Conservation (phyloP, 2,329 filamentous ascomycete genomes). For the Ascochyta viciae-villosae region DNA sequence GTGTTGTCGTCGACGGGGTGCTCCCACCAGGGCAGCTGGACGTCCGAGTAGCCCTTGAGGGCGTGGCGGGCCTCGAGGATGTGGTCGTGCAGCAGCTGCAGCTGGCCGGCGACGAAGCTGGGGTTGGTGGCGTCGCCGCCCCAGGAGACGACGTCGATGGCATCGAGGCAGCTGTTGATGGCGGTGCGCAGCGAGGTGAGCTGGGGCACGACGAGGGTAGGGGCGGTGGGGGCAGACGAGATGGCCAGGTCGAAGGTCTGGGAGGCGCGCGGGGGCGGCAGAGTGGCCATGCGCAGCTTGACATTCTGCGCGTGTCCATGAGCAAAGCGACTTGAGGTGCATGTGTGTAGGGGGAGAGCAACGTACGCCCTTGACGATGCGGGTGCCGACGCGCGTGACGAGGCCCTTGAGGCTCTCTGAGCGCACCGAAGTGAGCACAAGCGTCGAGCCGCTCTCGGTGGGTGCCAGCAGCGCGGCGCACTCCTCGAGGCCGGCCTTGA, state of each 20-base stretch:
- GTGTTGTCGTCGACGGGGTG: conserved; percentile 62
- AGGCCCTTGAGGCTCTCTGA: conserved; percentile 93
- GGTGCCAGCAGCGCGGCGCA: conserved; percentile 88
- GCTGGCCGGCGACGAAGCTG: conserved; percentile 64
- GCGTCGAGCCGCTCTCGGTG: conserved; percentile 82
- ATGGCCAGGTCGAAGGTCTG: conserved; percentile 60
- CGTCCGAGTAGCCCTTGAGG: conserved; percentile 62
- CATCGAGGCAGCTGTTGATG: conserved; percentile 82
- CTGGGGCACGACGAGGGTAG: conserved; percentile 69
- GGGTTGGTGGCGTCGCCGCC: conserved; percentile 70
- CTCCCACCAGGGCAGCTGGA: conserved; percentile 63
- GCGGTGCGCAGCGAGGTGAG: conserved; percentile 76
- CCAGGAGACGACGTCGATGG: conserved; percentile 78
- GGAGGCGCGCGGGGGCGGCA: conserved; percentile 62
- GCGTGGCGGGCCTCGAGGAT: conserved; percentile 66
- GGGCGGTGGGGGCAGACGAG: conserved; percentile 60
- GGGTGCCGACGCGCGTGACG: conserved; percentile 87
- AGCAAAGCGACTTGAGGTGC: background rate
- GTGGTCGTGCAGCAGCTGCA: conserved; percentile 66
- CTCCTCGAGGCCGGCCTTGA: conserved; percentile 80
- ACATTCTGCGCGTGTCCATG: conserved; percentile 64
- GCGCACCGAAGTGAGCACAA: conserved; percentile 85
- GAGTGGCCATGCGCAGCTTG: conserved; percentile 76
- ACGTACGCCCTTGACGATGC: conserved; percentile 86
- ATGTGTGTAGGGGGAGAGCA: background rate